Evolutionary conservation across 2,329 filamentous ascomycete genomes (phyloP), one percentile per base, ranked within the genome.

Genomic region (Periconia sp.): DNA sequence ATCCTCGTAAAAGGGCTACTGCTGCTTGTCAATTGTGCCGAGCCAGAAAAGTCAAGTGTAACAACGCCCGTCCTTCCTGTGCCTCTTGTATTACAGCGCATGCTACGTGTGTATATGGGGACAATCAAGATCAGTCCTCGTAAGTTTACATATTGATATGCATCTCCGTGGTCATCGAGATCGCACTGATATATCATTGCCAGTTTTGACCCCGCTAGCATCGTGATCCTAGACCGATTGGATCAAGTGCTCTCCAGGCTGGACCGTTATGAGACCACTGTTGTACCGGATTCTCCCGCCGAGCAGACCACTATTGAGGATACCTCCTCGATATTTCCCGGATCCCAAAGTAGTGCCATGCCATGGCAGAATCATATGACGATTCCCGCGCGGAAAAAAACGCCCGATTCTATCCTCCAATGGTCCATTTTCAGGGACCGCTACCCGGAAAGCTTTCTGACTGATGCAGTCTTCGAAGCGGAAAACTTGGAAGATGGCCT

Each of bases 181-280:
- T n/a, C 11, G 17, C 9, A 13, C 18, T 36, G 11, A 36, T 12
- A 24, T 5, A 9, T 19, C 7, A 36, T 23, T 22, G 11, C 8
- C 16, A 36, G 33, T 25, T 36, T 36, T 24, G 33, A 36, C 11
- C 33, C 33, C 7, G 33, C 33, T 15, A 36, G 33, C 19, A 22
- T 36, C 24, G 12, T 36, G 9, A 36, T 36, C 5, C 13, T 36
- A 15, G 33, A 36, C 33, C 33, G 33, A 11, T 13, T 36, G 18
- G 21, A 36, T 23, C 33, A 36, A 19, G 33, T 36, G 5, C 33
- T 36, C 13, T 36, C 33, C 13, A 36, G 11, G 24, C 12, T 36
- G 11, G 33, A 36, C 13, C 33, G 16, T 9, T 22, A 19, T 19
- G 33, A 4, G 5, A 10, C 16, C 30, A 15, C 30, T 32, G 16